Evolutionary conservation across 176 grass and related monocot genomes (phyloP), one percentile per base, ranked within the genome.

Genomic region (Pharus latifolius): DNA sequence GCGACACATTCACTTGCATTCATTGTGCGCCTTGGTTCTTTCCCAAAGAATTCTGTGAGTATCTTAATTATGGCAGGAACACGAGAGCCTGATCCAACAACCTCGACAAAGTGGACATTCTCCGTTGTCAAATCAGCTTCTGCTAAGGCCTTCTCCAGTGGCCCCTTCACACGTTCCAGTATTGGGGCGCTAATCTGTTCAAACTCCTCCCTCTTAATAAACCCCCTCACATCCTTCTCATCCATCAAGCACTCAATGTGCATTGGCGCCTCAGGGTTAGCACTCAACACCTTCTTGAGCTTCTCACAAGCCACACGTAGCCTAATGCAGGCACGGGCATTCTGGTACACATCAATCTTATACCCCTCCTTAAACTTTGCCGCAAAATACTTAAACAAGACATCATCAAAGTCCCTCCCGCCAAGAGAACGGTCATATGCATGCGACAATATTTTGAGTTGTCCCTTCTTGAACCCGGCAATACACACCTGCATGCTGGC

Each of bases 241-340:
- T 96, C 92, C 92, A 96, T 96, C 82, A 96, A 84, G 52, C 92
- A 96, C 49, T 96, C 92, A 16, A 96, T 89, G 42, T 80, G 87
- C 68, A 96, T 52, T 2, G 92, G 88, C 5, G 92, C 82, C 52
- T 89, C 92, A 41, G 92, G 82, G 26, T 96, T 96, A 26, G 88
- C 92, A 3, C 92, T 92, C 16, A 96, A 80, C 55, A 92, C 1
- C 70, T 96, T 92, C 79, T 96, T 96, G 49, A 96, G 82, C 40
- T 92, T 96, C 66, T 96, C 92, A 32, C 92, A 96, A 0, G 82
- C 88, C 23, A 84, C 83, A 4, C 92, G 75, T 20, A 96, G 28
- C 37, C 92, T 92, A 25, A 89, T 51, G 80, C 92, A 92, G 12
- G 92, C 88, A 2, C 92, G 85, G 16, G 85, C 88, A 72, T 89